Evolutionary conservation across 805 yeast genomes (phyloP).

Genomic region (Candida yuanshanica): DNA sequence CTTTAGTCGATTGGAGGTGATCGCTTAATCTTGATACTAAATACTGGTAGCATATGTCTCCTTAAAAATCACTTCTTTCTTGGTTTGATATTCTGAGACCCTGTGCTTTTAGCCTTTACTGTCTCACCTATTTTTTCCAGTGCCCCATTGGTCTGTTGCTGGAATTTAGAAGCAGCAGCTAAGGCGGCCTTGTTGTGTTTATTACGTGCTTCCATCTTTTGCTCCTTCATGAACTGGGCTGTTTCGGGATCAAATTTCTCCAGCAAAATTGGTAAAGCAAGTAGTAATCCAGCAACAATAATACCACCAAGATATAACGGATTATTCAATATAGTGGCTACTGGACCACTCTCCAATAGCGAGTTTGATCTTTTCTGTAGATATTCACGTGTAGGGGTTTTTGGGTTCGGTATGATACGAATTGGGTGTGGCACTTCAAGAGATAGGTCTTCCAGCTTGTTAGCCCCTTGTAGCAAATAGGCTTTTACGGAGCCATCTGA

Average conservation of each 20-base stretch:
- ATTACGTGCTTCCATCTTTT: slow-evolving; percentile 10
- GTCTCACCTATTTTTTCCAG: neutral
- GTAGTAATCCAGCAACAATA: slow-evolving; percentile 21
- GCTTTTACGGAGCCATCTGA: slow-evolving; percentile 10
- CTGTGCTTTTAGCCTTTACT: neutral
- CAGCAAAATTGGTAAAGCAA: slow-evolving; percentile 29
- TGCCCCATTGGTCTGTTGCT: neutral
- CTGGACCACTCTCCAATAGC: slow-evolving; percentile 30
- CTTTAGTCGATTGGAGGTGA: no score
- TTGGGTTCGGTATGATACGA: slow-evolving; percentile 19
- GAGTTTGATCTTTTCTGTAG: slow-evolving; percentile 28
- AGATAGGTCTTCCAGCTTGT: slow-evolving; percentile 4
- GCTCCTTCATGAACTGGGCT: slow-evolving; percentile 28
- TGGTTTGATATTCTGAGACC: neutral
- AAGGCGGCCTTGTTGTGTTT: slow-evolving; percentile 4
- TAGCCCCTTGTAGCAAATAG: slow-evolving; percentile 10
- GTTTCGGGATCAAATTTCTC: slow-evolving; percentile 38
- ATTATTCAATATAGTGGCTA: slow-evolving; percentile 31
- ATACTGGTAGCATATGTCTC: neutral
- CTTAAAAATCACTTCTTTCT: neutral
- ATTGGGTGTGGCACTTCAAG: slow-evolving; percentile 17
- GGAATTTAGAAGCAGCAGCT: slow-evolving; percentile 3
- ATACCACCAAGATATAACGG: slow-evolving; percentile 32
- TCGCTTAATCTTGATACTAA: no score
- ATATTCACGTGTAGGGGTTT: slow-evolving; percentile 29